Percentiles rank a stretch among this genome's conserved stretches.
Evolutionary conservation across 2,329 filamentous ascomycete genomes (phyloP).

Genomic region (Trichoderma sp.): DNA sequence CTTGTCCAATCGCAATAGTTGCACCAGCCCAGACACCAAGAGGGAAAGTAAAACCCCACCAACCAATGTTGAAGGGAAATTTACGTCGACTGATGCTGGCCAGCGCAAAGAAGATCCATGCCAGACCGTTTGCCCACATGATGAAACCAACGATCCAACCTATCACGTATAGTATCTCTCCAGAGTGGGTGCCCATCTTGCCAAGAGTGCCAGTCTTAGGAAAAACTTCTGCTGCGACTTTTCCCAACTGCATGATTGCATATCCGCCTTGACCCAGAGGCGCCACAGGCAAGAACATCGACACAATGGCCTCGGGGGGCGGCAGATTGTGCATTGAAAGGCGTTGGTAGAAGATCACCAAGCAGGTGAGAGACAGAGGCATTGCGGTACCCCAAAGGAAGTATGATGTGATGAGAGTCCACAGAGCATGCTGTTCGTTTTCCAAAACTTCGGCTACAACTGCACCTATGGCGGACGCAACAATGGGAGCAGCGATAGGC

Average conservation of each 20-base stretch:
- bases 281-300: constrained; percentile 1
- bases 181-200: neutral
- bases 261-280: constrained; percentile 7
- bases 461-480: neutral
- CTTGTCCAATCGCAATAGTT: constrained; percentile 4
- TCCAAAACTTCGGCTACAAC: neutral
- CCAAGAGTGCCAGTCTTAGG: neutral
- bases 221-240: neutral
- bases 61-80: constrained; percentile 2
- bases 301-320: neutral
- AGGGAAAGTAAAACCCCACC: constrained; percentile 5
- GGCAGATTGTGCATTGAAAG: neutral
- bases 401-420: constrained; percentile 6
- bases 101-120: constrained; percentile 5
- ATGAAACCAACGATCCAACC: constrained; percentile 1
- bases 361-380: neutral
- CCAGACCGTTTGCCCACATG: constrained; percentile 9
- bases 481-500: neutral
- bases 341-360: neutral
- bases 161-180: neutral
- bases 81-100: neutral
- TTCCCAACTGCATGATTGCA: constrained; percentile 9
- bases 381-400: constrained; percentile 9
- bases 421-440: neutral
- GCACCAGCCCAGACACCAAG: neutral